Evolutionary conservation across 2,329 filamentous ascomycete species (phyloP).

Genomic region (Pseudocercospora pini-densiflorae): DNA sequence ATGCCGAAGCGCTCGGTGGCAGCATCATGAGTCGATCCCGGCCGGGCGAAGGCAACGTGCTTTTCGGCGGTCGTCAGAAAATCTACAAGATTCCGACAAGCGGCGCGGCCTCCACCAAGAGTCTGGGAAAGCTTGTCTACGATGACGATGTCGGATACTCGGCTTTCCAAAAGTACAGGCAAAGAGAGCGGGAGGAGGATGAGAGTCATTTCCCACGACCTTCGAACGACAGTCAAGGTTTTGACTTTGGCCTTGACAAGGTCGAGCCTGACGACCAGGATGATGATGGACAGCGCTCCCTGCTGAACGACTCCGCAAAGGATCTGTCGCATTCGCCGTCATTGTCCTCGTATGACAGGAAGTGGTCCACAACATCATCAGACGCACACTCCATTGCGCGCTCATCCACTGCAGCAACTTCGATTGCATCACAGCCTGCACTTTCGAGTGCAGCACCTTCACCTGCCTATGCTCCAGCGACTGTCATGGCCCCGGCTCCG

Average conservation of each 20-base stretch:
- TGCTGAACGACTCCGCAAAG: conserved; percentile 53
- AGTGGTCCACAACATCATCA: conserved; percentile 83
- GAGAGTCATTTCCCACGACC: conserved; percentile 35
- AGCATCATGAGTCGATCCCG: conserved; percentile 85
- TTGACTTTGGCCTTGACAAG: conserved; percentile 41
- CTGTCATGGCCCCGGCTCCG: conserved; percentile 36
- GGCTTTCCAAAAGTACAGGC: conserved; percentile 77
- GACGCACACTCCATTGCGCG: conserved; percentile 72
- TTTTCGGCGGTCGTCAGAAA: conserved; percentile 96
- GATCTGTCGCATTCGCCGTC: conserved; percentile 56
- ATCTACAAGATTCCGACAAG: conserved; percentile 79
- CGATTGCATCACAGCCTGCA: conserved; percentile 72
- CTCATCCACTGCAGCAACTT: conserved; percentile 86
- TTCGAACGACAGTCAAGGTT: conserved; percentile 37
- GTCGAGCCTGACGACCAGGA: conserved; percentile 44
- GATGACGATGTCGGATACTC: conserved; percentile 85
- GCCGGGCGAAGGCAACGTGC: conserved; percentile 84
- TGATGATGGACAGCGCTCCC: conserved; percentile 43
- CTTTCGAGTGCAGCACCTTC: conserved; percentile 41
- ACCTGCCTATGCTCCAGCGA: conserved; percentile 58
- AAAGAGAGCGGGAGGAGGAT: conserved; percentile 59
- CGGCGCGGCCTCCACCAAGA: conserved; percentile 44
- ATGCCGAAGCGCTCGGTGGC: conserved; percentile 61
- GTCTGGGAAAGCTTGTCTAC: conserved; percentile 74
- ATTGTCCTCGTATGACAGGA: conserved; percentile 69